Base-by-base conservation (phyloP, 2,329 filamentous ascomycete species). In the Nemania bipapillata region DNA sequence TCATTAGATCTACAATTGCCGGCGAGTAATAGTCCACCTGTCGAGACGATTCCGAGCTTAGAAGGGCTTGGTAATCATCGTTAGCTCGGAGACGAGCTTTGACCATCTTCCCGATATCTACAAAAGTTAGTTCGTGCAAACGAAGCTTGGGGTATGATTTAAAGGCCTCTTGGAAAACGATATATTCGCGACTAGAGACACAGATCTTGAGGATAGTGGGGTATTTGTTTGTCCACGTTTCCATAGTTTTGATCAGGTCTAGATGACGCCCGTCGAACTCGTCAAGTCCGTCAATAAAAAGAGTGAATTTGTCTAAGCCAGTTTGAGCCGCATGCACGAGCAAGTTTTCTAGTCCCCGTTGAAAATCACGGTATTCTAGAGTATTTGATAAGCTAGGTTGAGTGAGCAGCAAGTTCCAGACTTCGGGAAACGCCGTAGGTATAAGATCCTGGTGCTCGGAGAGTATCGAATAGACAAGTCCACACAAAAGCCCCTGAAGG, bases 281-380 rank as follows among this genome's bases (percentile, higher is more conserved):
- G 8, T 74, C 70, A 2, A 74, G 68, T 1, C 73, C 71, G 15
- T 74, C 70, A 4, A 73, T 63, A 11, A 74, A 73, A 8, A 71
- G 40, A 30, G 45, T 59, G n/a, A 71, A 64, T 35, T 63, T 72
- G n/a, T 70, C 30, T 5, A 47, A 15, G 37, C 30, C 12, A 26
- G 50, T 28, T 20, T 22, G 37, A 1, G 28, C 28, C 3, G 42
- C 45, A 1, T 56, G 6, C 37, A 35, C 1, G 1, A 69, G 24
- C 0, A 73, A 45, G 2, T 58, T 69, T 4, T 68, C 58, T 17
- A 72, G 65, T 8, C 59, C 67, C 6, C 47, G n/a, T 7, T 59
- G 24, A 45, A 62, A 68, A 49, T 69, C 65, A 5, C 68, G 15
- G 30, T 71, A 32, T 20, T 73, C 69, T n/a, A 69, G 32, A 4